phyloP scores from a whole-genome alignment of 176 grass and related monocot genomes.

The Areca catechu region DNA sequence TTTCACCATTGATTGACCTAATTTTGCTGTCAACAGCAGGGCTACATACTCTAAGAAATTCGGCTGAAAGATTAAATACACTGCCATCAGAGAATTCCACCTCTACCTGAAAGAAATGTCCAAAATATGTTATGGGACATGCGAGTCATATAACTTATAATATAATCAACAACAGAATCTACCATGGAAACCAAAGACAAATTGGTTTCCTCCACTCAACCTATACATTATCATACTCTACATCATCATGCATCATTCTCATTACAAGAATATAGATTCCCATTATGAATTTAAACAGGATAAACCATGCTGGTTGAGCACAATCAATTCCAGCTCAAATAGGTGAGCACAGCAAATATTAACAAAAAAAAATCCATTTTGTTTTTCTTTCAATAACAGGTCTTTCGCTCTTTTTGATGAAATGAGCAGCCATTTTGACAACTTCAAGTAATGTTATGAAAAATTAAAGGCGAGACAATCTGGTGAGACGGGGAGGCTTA shows the following conservation, averaged over 20 bases:
- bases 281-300: no score
- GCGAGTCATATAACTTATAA: neutral
- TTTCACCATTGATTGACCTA: conserved; percentile 70
- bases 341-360: no score
- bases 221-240: no score
- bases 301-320: no score
- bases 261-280: no score
- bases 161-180: neutral
- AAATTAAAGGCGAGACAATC: neutral
- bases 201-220: no score
- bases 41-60: conserved; percentile 88
- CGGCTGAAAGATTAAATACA: conserved; percentile 59
- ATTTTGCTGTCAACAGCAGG: conserved; percentile 91
- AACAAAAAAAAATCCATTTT: no score
- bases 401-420: neutral
- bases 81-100: conserved; percentile 73
- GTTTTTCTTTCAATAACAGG: no score
- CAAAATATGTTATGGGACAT: neutral
- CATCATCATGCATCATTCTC: no score
- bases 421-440: neutral
- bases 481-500: conserved; percentile 20
- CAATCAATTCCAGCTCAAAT: no score
- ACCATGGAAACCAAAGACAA: neutral
- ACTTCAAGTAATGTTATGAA: neutral
- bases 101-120: conserved; percentile 38